These are phyloP conservation scores for Gloeostereum incarnatum DNA, from an alignment of 768 basidiomycete genomes.

Conservation along the genomic window DNA sequence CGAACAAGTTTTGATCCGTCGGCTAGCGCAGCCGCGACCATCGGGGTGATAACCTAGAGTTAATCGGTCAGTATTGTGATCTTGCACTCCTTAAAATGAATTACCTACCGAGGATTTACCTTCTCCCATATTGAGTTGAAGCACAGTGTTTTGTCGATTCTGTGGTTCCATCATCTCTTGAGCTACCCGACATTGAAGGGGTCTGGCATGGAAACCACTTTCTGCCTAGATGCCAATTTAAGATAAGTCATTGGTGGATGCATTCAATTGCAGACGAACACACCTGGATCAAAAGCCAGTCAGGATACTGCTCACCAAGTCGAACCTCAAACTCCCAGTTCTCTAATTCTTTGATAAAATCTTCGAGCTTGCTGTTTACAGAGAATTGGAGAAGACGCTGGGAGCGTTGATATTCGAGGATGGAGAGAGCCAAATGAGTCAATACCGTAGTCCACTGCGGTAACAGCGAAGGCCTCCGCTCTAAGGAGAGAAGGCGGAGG, in stretches of 20 bases:
- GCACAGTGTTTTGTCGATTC: conserved; percentile 22
- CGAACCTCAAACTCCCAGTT: conserved; percentile 7
- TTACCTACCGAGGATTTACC: conserved; percentile 46
- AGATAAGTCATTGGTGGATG: not conserved
- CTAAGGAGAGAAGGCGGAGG: too few relatives aligned
- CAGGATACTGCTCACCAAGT: conserved; percentile 10
- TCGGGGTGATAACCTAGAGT: conserved; percentile 33
- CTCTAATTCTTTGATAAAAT: conserved; percentile 3
- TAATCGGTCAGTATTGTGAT: conserved; percentile 1
- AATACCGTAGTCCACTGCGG: too few relatives aligned
- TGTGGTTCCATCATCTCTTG: conserved; percentile 35
- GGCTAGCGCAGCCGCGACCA: conserved; percentile 28
- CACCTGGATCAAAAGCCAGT: conserved; percentile 39
- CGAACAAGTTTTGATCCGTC: conserved; percentile 34
- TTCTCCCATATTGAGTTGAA: conserved; percentile 53
- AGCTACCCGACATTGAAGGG: conserved; percentile 31
- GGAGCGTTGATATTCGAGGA: conserved; percentile 1
- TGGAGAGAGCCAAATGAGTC: too few relatives aligned
- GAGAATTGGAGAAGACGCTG: not conserved
- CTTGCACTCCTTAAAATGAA: too few relatives aligned
- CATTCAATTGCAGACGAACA: conserved; percentile 7
- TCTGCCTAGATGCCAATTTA: conserved; percentile 25
- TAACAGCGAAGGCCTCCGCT: too few relatives aligned
- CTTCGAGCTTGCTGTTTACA: conserved; percentile 15
- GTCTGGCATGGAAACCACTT: conserved; percentile 29